A percentile compares a stretch with the other conserved stretches of the same genome.
These are phyloP conservation scores for Backusella mclennaniae DNA, from an alignment of 192 early-diverging fungal genomes.

Conservation along the genomic window DNA sequence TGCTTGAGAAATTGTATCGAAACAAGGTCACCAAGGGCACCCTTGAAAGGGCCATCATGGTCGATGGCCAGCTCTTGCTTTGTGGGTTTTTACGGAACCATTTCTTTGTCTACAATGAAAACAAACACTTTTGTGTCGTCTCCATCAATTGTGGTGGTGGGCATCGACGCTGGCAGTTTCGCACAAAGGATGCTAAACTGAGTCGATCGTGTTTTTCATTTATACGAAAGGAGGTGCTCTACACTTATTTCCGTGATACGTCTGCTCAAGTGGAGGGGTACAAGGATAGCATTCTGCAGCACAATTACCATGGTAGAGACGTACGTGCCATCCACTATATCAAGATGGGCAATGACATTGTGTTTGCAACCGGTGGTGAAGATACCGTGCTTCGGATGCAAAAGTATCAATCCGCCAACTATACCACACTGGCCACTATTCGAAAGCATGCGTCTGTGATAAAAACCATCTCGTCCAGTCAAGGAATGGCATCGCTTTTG, in stretches of 20 bases:
- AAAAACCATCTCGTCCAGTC: constrained; percentile 38
- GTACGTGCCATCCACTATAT: constrained; percentile 51
- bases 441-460: constrained; percentile 58
- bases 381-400: constrained; percentile 42
- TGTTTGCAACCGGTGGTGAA: too few species aligned
- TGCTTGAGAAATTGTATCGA: constrained; percentile 52
- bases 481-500: constrained; percentile 38
- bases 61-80: constrained; percentile 53
- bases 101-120: constrained; percentile 70
- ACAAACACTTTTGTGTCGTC: constrained; percentile 60
- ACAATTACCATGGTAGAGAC: constrained; percentile 60
- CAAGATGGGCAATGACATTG: not conserved
- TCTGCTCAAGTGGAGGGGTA: constrained; percentile 40
- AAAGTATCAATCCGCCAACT: constrained; percentile 47
- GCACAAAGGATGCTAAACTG: constrained; percentile 42
- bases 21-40: constrained; percentile 77
- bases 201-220: constrained; percentile 56
- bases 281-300: constrained; percentile 54
- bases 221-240: constrained; percentile 52
- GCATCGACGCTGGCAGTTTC: constrained; percentile 69
- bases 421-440: constrained; percentile 19
- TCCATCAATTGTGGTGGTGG: constrained; percentile 75
- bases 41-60: constrained; percentile 58
- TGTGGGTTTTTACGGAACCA: constrained; percentile 73
- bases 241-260: constrained; percentile 43